Base-by-base conservation (phyloP, 768 basidiomycete genomes). In the Kwoniella sp. region DNA sequence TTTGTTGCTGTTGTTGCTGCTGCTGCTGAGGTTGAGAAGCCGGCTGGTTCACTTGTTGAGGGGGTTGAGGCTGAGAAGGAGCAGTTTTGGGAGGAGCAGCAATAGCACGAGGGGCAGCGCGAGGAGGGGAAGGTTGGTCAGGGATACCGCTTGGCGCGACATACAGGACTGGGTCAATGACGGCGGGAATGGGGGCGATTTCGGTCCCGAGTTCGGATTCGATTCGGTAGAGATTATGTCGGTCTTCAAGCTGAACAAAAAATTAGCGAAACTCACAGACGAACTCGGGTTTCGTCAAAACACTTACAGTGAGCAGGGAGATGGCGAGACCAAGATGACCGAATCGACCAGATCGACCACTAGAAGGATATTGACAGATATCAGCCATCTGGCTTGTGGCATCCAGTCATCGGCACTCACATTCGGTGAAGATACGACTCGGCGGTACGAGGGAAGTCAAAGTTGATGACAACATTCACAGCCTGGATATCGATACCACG, bases 401-500 rank as follows among this genome's bases (percentile, higher is more conserved):
- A 17, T 5, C 22, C 7, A 38, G n/a, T 17, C 17, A n/a, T 15
- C 5, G 11, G 8, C 52, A 58, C 73, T 69, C 22, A 74, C 73
- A 98, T 98, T 70, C 95, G 90, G 82, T 99, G 95, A 23, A 99
- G 88, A 82, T 99, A 99, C 2, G 95, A 97, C 82, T 99, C 96
- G 66, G 92, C 91, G 81, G 94, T 97, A 86, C 97, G 96, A 66
- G 95, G 95, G 82, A 98, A 96, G 81, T 99, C 95, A 78, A 99
- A 99, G 83, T 97, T 98, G 86, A 99, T 97, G 77, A 99, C 95
- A 80, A 98, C 96, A 82, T 99, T 99, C 68, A 99, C 95, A 65
- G 95, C 96, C 83, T 97, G 96, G 79, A 99, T 99, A 82, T 99
- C 95, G 81, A 99, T 99, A 83, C 95, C 95, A 71, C 95, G 91